Conservation (phyloP, 2,329 filamentous ascomycete species). For the Aspergillus sp. region DNA sequence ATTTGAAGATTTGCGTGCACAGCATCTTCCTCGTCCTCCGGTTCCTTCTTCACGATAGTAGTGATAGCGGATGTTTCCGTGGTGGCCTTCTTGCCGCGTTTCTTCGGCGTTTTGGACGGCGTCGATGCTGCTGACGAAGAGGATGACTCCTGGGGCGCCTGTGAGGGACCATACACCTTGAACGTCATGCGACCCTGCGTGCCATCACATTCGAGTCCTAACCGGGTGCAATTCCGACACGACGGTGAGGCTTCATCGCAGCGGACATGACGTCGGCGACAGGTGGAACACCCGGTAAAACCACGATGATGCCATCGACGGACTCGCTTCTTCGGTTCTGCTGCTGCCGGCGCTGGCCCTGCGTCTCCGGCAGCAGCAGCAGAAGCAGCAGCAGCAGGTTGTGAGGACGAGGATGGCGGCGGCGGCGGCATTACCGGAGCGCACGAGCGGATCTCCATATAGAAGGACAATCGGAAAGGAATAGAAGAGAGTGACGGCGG, state of each 20-base stretch:
- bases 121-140: background rate
- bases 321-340: conserved; percentile 24
- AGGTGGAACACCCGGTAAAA: conserved; percentile 36
- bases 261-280: conserved; percentile 33
- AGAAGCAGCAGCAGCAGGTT: background rate
- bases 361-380: conserved; percentile 2
- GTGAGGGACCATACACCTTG: conserved; percentile 29
- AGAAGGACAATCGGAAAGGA: conserved; percentile 5
- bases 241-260: conserved; percentile 30
- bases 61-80: background rate
- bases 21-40: conserved; percentile 2
- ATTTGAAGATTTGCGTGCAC: too few species aligned
- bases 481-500: conserved; percentile 9
- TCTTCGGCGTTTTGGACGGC: conserved; percentile 8
- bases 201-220: conserved; percentile 26
- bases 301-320: conserved; percentile 36
- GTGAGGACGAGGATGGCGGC: conserved; percentile 5
- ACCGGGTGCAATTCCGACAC: conserved; percentile 32
- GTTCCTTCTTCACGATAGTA: conserved; percentile 6
- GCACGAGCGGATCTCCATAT: conserved; percentile 22
- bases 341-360: background rate
- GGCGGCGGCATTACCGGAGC: conserved; percentile 11
- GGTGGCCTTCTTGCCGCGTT: conserved; percentile 12
- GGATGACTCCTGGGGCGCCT: conserved; percentile 8
- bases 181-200: conserved; percentile 31